Percentiles rank a stretch among this genome's conserved stretches.
phyloP scores from a whole-genome alignment of 225 moss, liverwort and hornwort species.

The Lunularia cruciata region DNA sequence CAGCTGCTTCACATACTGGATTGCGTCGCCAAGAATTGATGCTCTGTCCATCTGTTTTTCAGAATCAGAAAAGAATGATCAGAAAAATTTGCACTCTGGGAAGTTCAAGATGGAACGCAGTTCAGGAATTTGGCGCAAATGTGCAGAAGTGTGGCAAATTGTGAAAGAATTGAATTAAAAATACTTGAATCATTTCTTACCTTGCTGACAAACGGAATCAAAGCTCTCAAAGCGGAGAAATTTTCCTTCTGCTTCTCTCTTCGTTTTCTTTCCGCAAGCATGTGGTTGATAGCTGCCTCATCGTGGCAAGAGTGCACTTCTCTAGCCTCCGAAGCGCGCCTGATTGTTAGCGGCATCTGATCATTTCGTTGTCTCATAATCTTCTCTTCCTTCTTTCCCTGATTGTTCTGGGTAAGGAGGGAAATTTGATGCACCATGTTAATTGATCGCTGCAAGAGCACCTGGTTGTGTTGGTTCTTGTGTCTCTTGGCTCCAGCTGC shows the following conservation, averaged over 20 bases:
- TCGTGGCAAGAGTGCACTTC: constrained; percentile 44
- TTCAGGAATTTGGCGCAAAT: too few species aligned
- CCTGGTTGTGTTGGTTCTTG: constrained; percentile 38
- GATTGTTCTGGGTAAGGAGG: constrained; percentile 1
- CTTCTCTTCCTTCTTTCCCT: constrained; percentile 4
- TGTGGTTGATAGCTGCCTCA: constrained; percentile 56
- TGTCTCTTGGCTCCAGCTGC: background rate
- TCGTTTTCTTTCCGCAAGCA: constrained; percentile 65
- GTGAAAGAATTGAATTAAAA: background rate
- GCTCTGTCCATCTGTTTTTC: constrained; percentile 75
- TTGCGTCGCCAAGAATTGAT: constrained; percentile 70
- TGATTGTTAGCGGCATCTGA: background rate
- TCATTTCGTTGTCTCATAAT: constrained; percentile 12
- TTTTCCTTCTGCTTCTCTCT: constrained; percentile 68
- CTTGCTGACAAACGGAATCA: constrained; percentile 83
- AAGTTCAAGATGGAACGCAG: background rate
- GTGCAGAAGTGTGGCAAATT: background rate
- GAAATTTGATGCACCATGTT: constrained; percentile 35
- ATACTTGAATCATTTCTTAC: constrained; percentile 28
- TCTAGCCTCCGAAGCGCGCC: constrained; percentile 18
- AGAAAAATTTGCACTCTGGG: too few species aligned
- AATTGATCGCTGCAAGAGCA: constrained; percentile 45
- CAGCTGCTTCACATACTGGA: constrained; percentile 57
- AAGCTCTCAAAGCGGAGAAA: constrained; percentile 50
- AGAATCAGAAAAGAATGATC: background rate